These are phyloP conservation scores for Coriolopsis trogii DNA, from an alignment of 1,284 basidiomycete genomes.

Conservation along the genomic window DNA sequence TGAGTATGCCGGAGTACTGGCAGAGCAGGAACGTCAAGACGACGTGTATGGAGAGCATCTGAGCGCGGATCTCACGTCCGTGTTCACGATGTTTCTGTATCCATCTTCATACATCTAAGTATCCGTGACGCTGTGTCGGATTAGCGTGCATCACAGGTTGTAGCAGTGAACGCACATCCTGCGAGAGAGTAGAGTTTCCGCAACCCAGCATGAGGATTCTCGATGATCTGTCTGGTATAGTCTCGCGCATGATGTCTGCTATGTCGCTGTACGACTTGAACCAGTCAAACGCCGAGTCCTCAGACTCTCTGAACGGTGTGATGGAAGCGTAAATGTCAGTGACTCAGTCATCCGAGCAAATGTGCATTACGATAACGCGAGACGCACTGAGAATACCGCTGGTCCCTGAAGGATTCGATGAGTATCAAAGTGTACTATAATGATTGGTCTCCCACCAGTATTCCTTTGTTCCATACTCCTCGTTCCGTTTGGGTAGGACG, in stretches of 20 bases:
- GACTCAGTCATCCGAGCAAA: no score
- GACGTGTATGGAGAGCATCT: neutral
- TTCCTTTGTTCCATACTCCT: constrained; percentile 73
- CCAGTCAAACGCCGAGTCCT: constrained; percentile 81
- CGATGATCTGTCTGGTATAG: constrained; percentile 67
- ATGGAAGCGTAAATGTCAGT: no score
- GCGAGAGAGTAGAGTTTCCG: constrained; percentile 83
- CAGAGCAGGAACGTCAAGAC: neutral
- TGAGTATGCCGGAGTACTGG: constrained; percentile 81
- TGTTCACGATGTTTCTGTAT: constrained; percentile 82
- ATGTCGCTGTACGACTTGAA: constrained; percentile 79
- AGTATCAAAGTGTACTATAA: neutral
- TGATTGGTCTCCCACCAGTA: constrained; percentile 63
- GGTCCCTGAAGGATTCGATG: constrained; percentile 63
- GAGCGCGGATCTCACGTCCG: constrained; percentile 62
- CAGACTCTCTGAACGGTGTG: constrained; percentile 54
- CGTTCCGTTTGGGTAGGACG: constrained; percentile 65
- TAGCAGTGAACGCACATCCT: constrained; percentile 52
- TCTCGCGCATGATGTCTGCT: constrained; percentile 55
- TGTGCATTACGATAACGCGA: neutral
- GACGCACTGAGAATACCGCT: constrained; percentile 51
- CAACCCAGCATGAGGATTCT: constrained; percentile 89
- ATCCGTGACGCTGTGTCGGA: neutral
- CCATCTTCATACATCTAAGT: constrained; percentile 89
- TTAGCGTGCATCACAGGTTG: neutral